These are phyloP conservation scores for Daldinia loculata DNA, from an alignment of 495 filamentous ascomycete species.

Conservation along the genomic window DNA sequence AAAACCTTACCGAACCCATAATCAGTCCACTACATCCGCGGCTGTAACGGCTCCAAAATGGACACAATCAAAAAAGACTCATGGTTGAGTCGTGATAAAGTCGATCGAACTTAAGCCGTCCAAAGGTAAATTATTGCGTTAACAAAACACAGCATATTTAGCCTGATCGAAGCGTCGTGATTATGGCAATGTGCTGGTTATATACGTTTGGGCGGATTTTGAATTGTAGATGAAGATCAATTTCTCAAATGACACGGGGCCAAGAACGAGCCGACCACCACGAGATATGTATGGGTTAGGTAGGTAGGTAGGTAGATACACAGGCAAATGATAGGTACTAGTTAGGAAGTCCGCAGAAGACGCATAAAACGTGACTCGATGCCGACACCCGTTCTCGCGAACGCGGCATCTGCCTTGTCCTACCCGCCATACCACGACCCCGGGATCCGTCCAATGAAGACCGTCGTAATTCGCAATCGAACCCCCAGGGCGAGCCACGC, in stretches of 20 bases:
- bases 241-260: conserved; percentile 16
- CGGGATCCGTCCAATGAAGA: conserved; percentile 23
- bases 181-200: conserved; percentile 27
- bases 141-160: conserved; percentile 27
- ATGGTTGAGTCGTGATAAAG: not conserved
- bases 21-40: conserved; percentile 7
- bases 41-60: not conserved
- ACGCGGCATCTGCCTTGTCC: conserved; percentile 20
- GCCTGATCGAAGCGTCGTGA: conserved; percentile 30
- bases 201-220: conserved; percentile 13
- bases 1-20: conserved; percentile 23
- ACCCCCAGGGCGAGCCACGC: not conserved
- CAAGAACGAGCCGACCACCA: conserved; percentile 15
- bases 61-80: not conserved
- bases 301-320: not conserved
- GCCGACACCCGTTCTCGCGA: conserved; percentile 25
- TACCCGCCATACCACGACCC: conserved; percentile 23
- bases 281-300: conserved; percentile 38
- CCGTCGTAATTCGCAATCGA: conserved; percentile 1
- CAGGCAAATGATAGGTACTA: conserved; percentile 7
- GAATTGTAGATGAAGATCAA: conserved; percentile 15
- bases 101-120: not conserved
- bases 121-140: conserved; percentile 11
- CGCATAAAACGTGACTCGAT: conserved; percentile 29
- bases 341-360: conserved; percentile 14